Base-by-base conservation (phyloP, 2,329 filamentous ascomycete genomes). In the Daldinia sp. region DNA sequence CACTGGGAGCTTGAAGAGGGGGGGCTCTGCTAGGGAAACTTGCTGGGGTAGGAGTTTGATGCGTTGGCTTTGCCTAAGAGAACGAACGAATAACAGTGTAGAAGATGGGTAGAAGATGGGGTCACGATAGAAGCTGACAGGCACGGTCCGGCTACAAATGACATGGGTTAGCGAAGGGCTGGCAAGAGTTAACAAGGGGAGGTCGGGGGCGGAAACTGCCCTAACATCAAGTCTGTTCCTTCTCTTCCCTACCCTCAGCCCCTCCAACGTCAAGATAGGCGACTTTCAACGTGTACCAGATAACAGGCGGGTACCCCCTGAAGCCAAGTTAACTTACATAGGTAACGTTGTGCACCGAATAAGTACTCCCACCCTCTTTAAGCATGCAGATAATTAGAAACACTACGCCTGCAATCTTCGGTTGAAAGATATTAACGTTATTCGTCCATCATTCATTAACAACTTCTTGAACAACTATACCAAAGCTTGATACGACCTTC, bases 61-160 rank as follows among this genome's bases (percentile, higher is more conserved):
- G 73, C 67, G 73, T 68, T 74, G 73, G 72, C 73, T 30, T 49
- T 72, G 70, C 71, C 69, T 70, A 23, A 63, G 37, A 9, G 32
- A 35, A 32, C 13, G 13, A 23, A 37, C 72, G 70, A 74, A 74
- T 74, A 29, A 54, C 2, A 13, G 30, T 34, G 27, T 17, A 5
- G 25, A 59, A 29, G 55, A 56, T 23, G 39, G 39, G 9, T 27
- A 25, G 6, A 10, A 45, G 35, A 58, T 48, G 17, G 58, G 25
- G 34, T 61, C 58, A 58, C 68, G 63, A 67, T 61, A 67, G 63
- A 65, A 68, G 30, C 50, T 63, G 62, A 57, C 64, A 64, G 62
- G 65, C 52, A 60, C 64, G 50, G 60, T 49, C 54, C 63, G 58
- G 63, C 51, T 64, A 56, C 60, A 48, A 64, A 63, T 56, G 57